phyloP scores from a whole-genome alignment of 2,329 filamentous ascomycete species.

The Pyricularia pennisetigena region DNA sequence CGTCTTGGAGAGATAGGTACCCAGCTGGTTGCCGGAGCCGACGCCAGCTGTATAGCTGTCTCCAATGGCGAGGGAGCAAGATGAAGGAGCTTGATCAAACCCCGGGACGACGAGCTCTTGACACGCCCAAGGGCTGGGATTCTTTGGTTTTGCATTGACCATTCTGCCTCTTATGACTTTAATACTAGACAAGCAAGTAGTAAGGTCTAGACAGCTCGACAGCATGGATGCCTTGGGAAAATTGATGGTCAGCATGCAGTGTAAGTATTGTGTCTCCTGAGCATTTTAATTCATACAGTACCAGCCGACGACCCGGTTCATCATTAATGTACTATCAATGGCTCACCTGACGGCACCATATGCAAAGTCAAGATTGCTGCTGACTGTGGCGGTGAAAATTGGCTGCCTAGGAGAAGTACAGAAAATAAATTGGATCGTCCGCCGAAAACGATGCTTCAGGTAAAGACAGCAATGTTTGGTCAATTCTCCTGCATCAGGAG shows the following conservation, averaged over 20 bases:
- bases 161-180: neutral
- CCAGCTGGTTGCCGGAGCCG: constrained; percentile 16
- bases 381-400: neutral
- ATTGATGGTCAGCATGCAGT: neutral
- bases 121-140: neutral
- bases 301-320: neutral
- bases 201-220: neutral
- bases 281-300: neutral
- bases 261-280: neutral
- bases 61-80: constrained; percentile 17
- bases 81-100: neutral
- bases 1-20: constrained; percentile 8
- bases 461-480: neutral
- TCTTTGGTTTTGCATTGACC: neutral
- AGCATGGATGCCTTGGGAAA: neutral
- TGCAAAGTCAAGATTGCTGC: neutral
- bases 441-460: neutral
- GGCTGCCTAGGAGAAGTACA: neutral
- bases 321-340: neutral
- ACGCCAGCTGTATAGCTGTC: constrained; percentile 28
- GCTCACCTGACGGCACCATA: neutral
- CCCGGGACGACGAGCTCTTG: neutral
- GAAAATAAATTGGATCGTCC: neutral
- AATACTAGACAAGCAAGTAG: neutral
- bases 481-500: neutral